These are phyloP conservation scores for Pichia californica DNA, from an alignment of 805 yeast genomes.

Conservation along the genomic window DNA sequence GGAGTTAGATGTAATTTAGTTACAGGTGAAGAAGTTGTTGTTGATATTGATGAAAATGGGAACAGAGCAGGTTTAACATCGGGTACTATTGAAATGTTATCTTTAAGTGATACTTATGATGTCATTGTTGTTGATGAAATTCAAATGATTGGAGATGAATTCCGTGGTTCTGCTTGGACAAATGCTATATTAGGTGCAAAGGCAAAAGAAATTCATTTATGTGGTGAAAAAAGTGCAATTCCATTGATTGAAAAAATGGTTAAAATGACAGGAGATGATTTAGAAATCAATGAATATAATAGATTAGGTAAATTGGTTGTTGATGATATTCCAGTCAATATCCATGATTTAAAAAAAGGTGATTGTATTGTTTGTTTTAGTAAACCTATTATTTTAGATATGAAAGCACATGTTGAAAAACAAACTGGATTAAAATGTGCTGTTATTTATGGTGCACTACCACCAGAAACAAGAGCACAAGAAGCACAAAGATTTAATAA, in stretches of 20 bases:
- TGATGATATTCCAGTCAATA: conserved; percentile 34
- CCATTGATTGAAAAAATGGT: conserved; percentile 55
- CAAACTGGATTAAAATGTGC: conserved; percentile 65
- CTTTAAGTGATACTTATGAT: conserved; percentile 61
- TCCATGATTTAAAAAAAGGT: conserved; percentile 49
- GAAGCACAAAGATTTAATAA: conserved; percentile 76
- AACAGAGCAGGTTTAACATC: conserved; percentile 68
- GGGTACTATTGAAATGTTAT: conserved; percentile 92
- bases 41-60: conserved; percentile 63
- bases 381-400: conserved; percentile 60
- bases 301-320: conserved; percentile 69
- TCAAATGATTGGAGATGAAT: conserved; percentile 81
- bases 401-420: conserved; percentile 64
- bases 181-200: conserved; percentile 79
- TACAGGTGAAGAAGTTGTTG: conserved; percentile 93
- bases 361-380: conserved; percentile 90
- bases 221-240: conserved; percentile 91
- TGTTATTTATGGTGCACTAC: conserved; percentile 90
- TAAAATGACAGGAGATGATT: conserved; percentile 69
- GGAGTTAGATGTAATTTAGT: conserved; percentile 72
- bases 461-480: conserved; percentile 86
- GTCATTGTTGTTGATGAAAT: conserved; percentile 92
- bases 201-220: conserved; percentile 81
- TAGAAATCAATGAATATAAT: conserved; percentile 63
- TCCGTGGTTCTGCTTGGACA: conserved; percentile 93